Conservation (phyloP, 805 yeast genomes). For the Kodamaea hsintzibuensis region DNA sequence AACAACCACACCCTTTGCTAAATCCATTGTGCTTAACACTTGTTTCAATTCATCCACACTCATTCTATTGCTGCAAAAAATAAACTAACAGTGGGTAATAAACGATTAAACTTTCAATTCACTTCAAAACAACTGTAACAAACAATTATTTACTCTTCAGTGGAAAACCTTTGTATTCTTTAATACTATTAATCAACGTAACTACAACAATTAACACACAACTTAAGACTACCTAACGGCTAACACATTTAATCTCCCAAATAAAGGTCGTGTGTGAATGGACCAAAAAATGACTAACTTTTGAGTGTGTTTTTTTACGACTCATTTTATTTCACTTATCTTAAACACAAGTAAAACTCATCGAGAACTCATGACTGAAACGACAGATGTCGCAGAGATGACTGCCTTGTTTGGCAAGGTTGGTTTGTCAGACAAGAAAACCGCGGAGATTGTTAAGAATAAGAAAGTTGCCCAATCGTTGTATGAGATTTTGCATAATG, state of each 20-base stretch:
- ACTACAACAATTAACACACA: background rate
- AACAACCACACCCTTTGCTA: background rate
- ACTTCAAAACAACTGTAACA: background rate
- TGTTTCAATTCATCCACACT: background rate
- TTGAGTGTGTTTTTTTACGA: background rate
- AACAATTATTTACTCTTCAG: too few relatives aligned
- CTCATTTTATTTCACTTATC: background rate
- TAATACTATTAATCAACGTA: background rate
- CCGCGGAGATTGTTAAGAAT: constrained; percentile 81
- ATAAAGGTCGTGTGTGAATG: background rate
- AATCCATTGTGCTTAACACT: background rate
- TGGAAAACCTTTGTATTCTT: too few relatives aligned
- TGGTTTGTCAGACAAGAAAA: constrained; percentile 73
- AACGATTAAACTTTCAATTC: background rate
- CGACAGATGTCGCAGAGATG: constrained; percentile 25
- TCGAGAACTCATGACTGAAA: background rate
- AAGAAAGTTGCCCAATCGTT: constrained; percentile 78
- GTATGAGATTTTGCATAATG: constrained; percentile 54
- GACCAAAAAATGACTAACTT: background rate
- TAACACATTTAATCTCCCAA: background rate
- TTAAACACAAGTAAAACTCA: background rate
- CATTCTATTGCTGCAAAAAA: background rate
- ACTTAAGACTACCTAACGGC: too few relatives aligned
- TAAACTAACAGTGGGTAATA: background rate
- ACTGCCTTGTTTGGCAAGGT: constrained; percentile 40